A percentile compares a stretch with the other conserved stretches of the same genome.
phyloP scores from a whole-genome alignment of 2,329 filamentous ascomycete species.

The Talaromyces sp. region DNA sequence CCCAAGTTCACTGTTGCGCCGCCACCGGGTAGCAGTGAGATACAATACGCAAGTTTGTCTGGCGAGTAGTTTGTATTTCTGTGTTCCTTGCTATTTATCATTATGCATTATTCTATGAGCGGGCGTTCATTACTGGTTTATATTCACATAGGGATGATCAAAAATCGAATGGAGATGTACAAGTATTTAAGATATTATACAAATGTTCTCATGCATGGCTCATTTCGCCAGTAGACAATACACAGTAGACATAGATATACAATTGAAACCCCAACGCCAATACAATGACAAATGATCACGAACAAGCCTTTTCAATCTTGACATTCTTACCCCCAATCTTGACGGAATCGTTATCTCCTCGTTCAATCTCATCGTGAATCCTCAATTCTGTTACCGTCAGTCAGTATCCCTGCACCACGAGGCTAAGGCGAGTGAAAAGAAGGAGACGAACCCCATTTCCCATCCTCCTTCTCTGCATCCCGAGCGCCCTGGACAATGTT shows the following conservation, averaged over 20 bases:
- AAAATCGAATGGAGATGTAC: slow-evolving; percentile 13
- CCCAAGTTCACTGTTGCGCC: slow-evolving; percentile 59
- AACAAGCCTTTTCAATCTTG: slow-evolving; percentile 44
- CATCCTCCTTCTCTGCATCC: slow-evolving; percentile 30
- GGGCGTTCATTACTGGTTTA: slow-evolving; percentile 17
- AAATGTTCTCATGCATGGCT: not conserved
- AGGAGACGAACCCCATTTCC: slow-evolving; percentile 34
- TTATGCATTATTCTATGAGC: slow-evolving; percentile 15
- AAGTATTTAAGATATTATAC: slow-evolving; percentile 7
- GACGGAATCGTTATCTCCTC: slow-evolving; percentile 88
- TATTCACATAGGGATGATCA: not conserved
- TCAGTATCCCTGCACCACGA: not conserved
- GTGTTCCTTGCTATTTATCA: not conserved
- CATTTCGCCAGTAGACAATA: not conserved
- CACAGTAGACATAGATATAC: not conserved
- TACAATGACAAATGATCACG: slow-evolving; percentile 20
- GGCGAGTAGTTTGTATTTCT: slow-evolving; percentile 61
- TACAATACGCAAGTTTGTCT: slow-evolving; percentile 79
- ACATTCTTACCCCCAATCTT: slow-evolving; percentile 54
- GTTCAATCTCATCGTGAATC: slow-evolving; percentile 88
- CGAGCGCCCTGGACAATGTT: slow-evolving; percentile 83
- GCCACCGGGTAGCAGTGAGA: slow-evolving; percentile 73
- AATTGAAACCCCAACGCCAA: not conserved
- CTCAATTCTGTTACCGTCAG: slow-evolving; percentile 60
- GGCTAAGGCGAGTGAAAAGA: not conserved